phyloP scores from a whole-genome alignment of 345 rosid species.

The Excoecaria cochinchinensis region DNA sequence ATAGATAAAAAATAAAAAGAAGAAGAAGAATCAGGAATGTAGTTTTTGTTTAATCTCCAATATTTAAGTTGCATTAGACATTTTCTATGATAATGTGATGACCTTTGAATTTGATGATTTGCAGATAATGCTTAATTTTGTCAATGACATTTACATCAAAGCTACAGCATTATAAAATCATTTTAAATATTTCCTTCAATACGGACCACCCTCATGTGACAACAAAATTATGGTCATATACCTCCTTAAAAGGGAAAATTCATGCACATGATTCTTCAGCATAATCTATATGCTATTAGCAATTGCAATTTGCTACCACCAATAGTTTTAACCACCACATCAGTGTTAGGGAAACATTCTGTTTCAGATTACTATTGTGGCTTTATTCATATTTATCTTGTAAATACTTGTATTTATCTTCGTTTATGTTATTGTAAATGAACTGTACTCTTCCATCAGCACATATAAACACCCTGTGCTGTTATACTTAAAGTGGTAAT shows the following conservation, averaged over 20 bases:
- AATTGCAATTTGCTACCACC: background rate
- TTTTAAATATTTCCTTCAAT: background rate
- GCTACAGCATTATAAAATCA: background rate
- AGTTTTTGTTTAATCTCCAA: background rate
- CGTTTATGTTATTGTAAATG: too few species aligned
- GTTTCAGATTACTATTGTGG: too few species aligned
- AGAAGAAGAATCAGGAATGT: too few species aligned
- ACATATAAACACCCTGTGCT: too few species aligned
- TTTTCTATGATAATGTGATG: background rate
- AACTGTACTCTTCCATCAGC: too few species aligned
- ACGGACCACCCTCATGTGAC: background rate
- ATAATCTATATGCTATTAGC: background rate
- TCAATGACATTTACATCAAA: background rate
- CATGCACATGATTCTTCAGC: background rate
- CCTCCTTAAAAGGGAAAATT: background rate
- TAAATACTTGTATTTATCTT: too few species aligned
- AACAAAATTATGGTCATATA: background rate
- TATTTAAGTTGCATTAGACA: background rate
- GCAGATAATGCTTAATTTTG: background rate
- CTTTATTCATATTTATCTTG: too few species aligned
- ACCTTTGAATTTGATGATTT: background rate
- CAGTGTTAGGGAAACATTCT: too few species aligned
- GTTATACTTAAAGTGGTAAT: too few species aligned
- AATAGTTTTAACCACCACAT: background rate
- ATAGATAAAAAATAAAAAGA: too few species aligned